Evolutionary conservation across 768 basidiomycete genomes (phyloP).

Genomic region (Phlegmacium glaucopus): DNA sequence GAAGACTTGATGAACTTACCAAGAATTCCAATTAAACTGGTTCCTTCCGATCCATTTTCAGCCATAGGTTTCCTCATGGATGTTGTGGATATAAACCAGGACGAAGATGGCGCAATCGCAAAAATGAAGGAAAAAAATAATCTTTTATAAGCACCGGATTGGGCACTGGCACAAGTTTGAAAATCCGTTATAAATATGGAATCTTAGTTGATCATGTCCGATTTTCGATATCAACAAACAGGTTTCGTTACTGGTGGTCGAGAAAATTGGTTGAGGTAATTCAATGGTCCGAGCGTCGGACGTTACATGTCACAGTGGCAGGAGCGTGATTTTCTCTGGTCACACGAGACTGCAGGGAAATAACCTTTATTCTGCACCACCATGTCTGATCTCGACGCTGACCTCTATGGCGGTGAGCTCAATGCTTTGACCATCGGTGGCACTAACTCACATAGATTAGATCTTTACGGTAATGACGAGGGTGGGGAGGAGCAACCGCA

Average conservation of each 20-base stretch:
- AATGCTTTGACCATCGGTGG: neutral
- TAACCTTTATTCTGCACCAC: conserved; percentile 28
- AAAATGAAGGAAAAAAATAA: neutral
- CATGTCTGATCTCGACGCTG: conserved; percentile 86
- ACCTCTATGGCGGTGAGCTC: conserved; percentile 81
- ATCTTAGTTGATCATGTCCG: neutral
- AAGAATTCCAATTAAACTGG: conserved; percentile 43
- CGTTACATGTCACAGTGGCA: too few species aligned
- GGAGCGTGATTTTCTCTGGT: conserved; percentile 11
- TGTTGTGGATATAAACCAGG: neutral
- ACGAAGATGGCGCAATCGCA: neutral
- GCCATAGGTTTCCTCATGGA: neutral
- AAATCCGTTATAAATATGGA: too few species aligned
- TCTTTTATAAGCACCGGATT: too few species aligned
- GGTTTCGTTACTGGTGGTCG: neutral
- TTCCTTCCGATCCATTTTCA: conserved; percentile 2
- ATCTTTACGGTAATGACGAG: conserved; percentile 76
- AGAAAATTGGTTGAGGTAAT: neutral
- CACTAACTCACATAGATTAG: conserved; percentile 29
- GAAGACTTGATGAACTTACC: conserved; percentile 30
- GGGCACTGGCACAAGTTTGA: too few species aligned
- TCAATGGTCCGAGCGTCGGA: conserved; percentile 21
- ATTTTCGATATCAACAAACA: neutral
- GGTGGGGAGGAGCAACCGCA: conserved; percentile 45
- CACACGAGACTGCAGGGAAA: conserved; percentile 11